Conservation (phyloP, 2,329 filamentous ascomycete species). For the Ophiosphaerella narmari region DNA sequence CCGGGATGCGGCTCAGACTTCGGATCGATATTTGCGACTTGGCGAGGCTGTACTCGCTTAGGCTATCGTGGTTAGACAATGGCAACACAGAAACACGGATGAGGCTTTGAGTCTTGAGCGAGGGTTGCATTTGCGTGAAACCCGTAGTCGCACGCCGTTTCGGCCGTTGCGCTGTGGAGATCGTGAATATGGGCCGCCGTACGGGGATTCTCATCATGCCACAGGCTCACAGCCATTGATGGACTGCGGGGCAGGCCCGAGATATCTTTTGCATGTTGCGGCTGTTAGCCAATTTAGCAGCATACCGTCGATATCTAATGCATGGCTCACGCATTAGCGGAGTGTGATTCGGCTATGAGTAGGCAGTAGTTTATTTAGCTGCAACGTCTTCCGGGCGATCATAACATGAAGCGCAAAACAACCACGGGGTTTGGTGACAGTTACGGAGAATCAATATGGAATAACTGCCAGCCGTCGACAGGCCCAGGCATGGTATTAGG, state of each 20-base stretch:
- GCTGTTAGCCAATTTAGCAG: conserved; percentile 5
- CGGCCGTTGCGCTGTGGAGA: background rate
- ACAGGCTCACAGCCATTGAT: background rate
- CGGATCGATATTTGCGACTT: too few relatives aligned
- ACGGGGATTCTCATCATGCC: background rate
- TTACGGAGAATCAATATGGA: background rate
- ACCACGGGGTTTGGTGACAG: background rate
- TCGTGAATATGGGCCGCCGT: conserved; percentile 6
- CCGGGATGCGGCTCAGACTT: too few relatives aligned
- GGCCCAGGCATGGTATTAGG: background rate
- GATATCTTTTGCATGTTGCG: background rate
- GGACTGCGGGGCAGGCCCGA: background rate
- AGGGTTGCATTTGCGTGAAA: too few relatives aligned
- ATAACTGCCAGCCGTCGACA: background rate
- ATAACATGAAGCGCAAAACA: conserved; percentile 2
- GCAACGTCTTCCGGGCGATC: conserved; percentile 16
- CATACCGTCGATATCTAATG: conserved; percentile 8
- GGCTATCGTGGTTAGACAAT: too few relatives aligned
- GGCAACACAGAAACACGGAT: too few relatives aligned
- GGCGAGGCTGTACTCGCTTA: too few relatives aligned
- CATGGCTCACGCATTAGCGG: conserved; percentile 10
- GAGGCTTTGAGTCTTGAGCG: too few relatives aligned
- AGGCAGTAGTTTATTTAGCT: conserved; percentile 15
- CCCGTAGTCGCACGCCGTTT: too few relatives aligned
- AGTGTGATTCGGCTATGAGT: conserved; percentile 13